phyloP scores from a whole-genome alignment of 2,329 filamentous ascomycete species.

The Podosphaera xanthii region DNA sequence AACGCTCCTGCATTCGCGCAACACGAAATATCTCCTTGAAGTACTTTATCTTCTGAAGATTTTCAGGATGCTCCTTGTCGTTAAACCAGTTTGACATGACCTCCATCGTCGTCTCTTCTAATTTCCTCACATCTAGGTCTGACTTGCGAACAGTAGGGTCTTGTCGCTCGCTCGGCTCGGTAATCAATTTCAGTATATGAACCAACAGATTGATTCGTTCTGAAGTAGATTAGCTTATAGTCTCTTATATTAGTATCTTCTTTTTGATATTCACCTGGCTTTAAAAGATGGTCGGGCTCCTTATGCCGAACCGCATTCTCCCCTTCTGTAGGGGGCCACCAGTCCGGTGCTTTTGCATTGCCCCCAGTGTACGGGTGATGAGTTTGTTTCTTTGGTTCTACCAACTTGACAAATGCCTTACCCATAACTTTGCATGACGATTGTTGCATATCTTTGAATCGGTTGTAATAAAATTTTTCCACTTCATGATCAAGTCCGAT shows the following conservation, averaged over 20 bases:
- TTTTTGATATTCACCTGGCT: constrained; percentile 27
- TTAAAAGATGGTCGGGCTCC: constrained; percentile 52
- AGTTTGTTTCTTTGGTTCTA: constrained; percentile 58
- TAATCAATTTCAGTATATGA: constrained; percentile 35
- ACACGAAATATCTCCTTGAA: constrained; percentile 39
- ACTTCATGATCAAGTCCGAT: constrained; percentile 32
- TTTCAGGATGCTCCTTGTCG: constrained; percentile 29
- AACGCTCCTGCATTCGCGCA: constrained; percentile 32
- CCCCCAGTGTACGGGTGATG: constrained; percentile 49
- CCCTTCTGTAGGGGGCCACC: constrained; percentile 39
- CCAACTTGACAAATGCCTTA: constrained; percentile 53
- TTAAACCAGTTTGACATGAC: constrained; percentile 33
- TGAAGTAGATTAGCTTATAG: constrained; percentile 13
- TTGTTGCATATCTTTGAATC: constrained; percentile 46
- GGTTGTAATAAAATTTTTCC: constrained; percentile 34
- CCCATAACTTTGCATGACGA: constrained; percentile 47
- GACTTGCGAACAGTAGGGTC: constrained; percentile 27
- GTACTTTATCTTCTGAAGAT: constrained; percentile 29
- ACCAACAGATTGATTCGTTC: constrained; percentile 35
- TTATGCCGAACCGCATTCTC: constrained; percentile 38
- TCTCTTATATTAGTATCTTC: background rate
- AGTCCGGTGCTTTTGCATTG: constrained; percentile 36
- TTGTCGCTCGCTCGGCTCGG: constrained; percentile 17
- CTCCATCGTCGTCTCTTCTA: constrained; percentile 35
- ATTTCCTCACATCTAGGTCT: constrained; percentile 23